phyloP scores from a whole-genome alignment of 2,329 filamentous ascomycete genomes.

The Fusarium pseudonygamai region DNA sequence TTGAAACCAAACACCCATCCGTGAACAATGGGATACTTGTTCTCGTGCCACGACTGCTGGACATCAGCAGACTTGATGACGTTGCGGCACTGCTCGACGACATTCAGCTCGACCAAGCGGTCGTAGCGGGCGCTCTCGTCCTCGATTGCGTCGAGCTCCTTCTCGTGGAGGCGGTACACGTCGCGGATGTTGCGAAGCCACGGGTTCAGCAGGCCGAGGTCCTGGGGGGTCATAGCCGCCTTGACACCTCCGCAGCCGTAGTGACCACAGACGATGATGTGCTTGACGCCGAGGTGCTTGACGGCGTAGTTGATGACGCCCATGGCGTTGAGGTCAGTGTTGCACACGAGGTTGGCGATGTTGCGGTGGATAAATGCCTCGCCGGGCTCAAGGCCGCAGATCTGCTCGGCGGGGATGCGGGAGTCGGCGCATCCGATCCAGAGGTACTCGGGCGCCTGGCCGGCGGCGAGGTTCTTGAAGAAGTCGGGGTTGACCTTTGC shows the following conservation, averaged over 20 bases:
- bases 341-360: conserved; percentile 87
- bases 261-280: conserved; percentile 82
- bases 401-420: conserved; percentile 89
- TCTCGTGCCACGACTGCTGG: conserved; percentile 73
- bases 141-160: conserved; percentile 71
- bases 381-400: conserved; percentile 84
- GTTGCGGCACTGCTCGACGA: conserved; percentile 79
- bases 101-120: conserved; percentile 85
- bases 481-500: conserved; percentile 67
- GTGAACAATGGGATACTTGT: conserved; percentile 75
- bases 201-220: conserved; percentile 76
- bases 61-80: conserved; percentile 83
- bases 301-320: conserved; percentile 90
- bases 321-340: conserved; percentile 81
- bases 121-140: conserved; percentile 70
- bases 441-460: conserved; percentile 76
- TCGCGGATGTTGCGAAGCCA: conserved; percentile 80
- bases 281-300: conserved; percentile 80
- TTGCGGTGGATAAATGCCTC: conserved; percentile 96
- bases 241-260: conserved; percentile 82
- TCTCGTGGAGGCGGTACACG: conserved; percentile 76
- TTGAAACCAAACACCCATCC: conserved; percentile 78
- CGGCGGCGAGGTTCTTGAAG: conserved; percentile 70
- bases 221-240: conserved; percentile 76
- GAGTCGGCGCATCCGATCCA: conserved; percentile 95